phyloP scores from a whole-genome alignment of 129 eudicot genomes.

The Dittrichia graveolens region DNA sequence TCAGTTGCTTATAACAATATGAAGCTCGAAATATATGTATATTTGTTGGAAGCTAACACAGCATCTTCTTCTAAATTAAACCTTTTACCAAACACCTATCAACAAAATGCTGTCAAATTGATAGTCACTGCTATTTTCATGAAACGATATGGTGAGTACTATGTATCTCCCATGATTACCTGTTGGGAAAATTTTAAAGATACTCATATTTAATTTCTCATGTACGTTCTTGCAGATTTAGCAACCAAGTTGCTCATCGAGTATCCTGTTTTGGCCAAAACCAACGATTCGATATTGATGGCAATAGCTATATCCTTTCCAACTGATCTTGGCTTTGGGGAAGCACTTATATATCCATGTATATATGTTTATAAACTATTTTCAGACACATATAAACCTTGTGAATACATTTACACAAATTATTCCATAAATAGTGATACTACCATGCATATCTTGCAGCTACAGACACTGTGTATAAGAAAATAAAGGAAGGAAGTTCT shows the following conservation, averaged over 20 bases:
- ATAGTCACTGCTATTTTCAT: not conserved
- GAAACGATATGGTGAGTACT: slow-evolving; percentile 18
- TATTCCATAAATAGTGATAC: not conserved
- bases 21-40: not conserved
- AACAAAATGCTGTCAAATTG: not conserved
- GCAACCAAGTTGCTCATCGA: not conserved
- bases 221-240: slow-evolving; percentile 11
- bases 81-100: not conserved
- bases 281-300: not conserved
- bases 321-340: not conserved
- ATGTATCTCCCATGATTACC: not conserved
- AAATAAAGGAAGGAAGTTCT: not conserved
- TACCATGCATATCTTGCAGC: slow-evolving; percentile 5
- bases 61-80: not conserved
- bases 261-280: not conserved
- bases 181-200: not conserved
- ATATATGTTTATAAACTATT: not conserved
- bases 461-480: not conserved
- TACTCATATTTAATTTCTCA: not conserved
- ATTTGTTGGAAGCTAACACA: not conserved
- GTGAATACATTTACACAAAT: not conserved
- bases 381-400: not conserved
- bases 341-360: slow-evolving; percentile 25
- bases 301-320: slow-evolving; percentile 19
- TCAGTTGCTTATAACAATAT: not conserved